Evolutionary conservation across 257 asterid species (phyloP), one percentile per base, ranked within the genome.

Genomic region (Solanum phureja): DNA sequence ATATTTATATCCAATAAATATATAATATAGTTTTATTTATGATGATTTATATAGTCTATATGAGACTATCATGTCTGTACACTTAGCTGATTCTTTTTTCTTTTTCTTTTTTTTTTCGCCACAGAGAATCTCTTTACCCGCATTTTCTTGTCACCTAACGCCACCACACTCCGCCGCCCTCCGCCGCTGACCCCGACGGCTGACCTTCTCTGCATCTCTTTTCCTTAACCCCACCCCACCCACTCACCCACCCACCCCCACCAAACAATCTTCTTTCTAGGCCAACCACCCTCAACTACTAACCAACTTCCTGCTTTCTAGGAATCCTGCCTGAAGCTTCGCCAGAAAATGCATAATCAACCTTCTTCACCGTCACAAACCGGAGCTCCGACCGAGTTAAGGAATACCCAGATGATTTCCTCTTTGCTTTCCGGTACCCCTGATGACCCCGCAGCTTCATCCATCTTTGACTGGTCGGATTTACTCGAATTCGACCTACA

Each of bases 391-490:
- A 34, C 88, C 52, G 84, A 33, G 56, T 73, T 27, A 24, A 6
- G 86, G 40, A 82, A 88, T 69, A 86, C 92, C 88, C 83, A 89
- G 79, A 86, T 77, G 88, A 40, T 83, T 90, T 24, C 88, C 89
- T 29, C 92, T 75, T 86, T 82, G 37, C 37, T 77, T 73, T 74
- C 86, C 68, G 86, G 66, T 44, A 74, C 87, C 83, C 42, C 89
- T 64, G 90, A 87, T 21, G 94, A 93, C 88, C 94, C 90, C 66
- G 38, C 92, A 49, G 33, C 31, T 87, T 16, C 83, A 4, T 89
- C 96, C 62, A 93, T 92, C 85, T 92, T 95, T 58, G 95, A 94
- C 87, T 95, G 98, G 98, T 91, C 95, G 3, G 97, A 94, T 46
- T 92, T 95, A 13, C 95, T 95, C 5, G 98, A 94, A 86, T 95